Percentiles rank a stretch among this genome's conserved stretches.
phyloP scores from a whole-genome alignment of 2,329 filamentous ascomycete genomes.

The Lojkania enalia region DNA sequence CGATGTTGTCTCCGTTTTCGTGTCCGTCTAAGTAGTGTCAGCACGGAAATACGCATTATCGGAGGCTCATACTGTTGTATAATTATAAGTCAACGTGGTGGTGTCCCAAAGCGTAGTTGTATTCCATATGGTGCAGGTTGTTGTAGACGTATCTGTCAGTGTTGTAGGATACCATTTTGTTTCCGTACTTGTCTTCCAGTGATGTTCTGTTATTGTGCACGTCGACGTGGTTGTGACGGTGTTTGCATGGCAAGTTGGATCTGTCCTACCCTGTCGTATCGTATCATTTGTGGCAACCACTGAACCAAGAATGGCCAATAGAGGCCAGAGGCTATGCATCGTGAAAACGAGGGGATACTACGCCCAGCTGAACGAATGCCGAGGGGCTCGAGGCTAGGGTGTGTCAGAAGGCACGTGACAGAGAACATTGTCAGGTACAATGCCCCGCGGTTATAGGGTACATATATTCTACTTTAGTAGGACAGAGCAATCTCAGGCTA shows the following conservation, averaged over 20 bases:
- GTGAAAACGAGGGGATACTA: conserved; percentile 34
- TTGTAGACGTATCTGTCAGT: too few relatives aligned
- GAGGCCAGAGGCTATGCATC: conserved; percentile 33
- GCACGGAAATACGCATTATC: not conserved
- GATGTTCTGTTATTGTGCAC: too few relatives aligned
- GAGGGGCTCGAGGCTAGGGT: conserved; percentile 25
- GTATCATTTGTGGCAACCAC: conserved; percentile 23
- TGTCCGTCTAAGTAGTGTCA: conserved; percentile 1
- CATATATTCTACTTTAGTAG: conserved; percentile 16
- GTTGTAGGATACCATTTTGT: too few relatives aligned
- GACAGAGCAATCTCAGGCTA: conserved; percentile 16
- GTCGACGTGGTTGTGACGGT: too few relatives aligned
- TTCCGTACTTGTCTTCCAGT: too few relatives aligned
- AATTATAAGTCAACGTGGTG: not conserved
- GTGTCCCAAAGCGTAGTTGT: conserved; percentile 11
- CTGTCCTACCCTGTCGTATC: conserved; percentile 4
- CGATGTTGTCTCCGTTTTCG: not conserved
- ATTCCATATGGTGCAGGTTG: too few relatives aligned
- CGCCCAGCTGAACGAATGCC: conserved; percentile 30
- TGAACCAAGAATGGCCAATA: conserved; percentile 28
- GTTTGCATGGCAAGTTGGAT: too few relatives aligned
- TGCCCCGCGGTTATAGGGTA: conserved; percentile 7
- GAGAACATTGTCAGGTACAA: conserved; percentile 7
- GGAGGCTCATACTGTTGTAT: not conserved
- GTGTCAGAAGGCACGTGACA: conserved; percentile 28